Evolutionary conservation across 495 filamentous ascomycete genomes (phyloP).

Genomic region (Alectoria sarmentosa): DNA sequence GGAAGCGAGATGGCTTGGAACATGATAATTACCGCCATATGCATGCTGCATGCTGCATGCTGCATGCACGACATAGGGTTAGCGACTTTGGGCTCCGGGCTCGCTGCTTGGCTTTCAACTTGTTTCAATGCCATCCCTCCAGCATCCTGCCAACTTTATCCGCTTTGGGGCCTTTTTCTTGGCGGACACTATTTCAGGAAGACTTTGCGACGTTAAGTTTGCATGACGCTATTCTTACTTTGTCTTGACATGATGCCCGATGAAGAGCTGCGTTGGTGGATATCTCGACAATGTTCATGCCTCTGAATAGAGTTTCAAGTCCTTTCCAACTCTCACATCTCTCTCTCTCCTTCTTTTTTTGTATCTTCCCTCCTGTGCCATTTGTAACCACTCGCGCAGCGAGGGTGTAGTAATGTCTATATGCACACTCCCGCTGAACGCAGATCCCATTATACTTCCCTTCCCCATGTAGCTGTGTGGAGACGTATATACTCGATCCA

Average conservation of each 20-base stretch:
- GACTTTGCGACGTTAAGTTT: background rate
- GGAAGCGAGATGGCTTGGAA: background rate
- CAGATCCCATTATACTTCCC: constrained; percentile 4
- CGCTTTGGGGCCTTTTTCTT: background rate
- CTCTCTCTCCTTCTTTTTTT: background rate
- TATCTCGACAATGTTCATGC: background rate
- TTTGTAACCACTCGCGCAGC: background rate
- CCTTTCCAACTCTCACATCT: background rate
- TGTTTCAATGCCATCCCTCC: no score
- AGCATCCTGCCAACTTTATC: background rate
- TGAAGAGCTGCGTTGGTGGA: background rate
- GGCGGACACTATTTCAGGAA: background rate
- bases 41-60: no score
- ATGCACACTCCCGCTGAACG: constrained; percentile 3
- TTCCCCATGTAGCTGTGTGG: background rate
- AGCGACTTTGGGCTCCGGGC: background rate
- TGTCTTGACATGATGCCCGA: background rate
- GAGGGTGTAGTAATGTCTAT: background rate
- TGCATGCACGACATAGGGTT: constrained; percentile 4
- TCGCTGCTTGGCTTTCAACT: no score
- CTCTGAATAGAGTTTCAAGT: background rate
- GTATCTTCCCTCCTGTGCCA: background rate
- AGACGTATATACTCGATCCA: constrained; percentile 10
- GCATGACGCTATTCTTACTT: background rate
- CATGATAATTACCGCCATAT: background rate